Percentiles rank a stretch among this genome's conserved stretches.
Evolutionary conservation across 2,329 filamentous ascomycete species (phyloP).

Genomic region (Aspergillus udagawae): DNA sequence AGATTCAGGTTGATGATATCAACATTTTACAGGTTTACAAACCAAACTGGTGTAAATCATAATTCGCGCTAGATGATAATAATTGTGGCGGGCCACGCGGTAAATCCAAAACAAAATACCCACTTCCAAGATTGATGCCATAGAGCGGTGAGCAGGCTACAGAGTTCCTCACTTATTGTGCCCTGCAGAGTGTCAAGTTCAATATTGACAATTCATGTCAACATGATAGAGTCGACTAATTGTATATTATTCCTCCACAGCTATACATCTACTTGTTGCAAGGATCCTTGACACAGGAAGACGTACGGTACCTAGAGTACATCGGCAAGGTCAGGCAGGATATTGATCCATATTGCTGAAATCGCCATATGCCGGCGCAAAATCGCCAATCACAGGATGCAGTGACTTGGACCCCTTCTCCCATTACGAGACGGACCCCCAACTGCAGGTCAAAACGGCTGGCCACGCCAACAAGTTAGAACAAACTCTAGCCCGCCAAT

Average conservation of each 20-base stretch:
- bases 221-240: background rate
- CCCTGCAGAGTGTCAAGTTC: background rate
- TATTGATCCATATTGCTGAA: background rate
- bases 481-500: slow-evolving; percentile 7
- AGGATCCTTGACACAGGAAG: background rate
- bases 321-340: background rate
- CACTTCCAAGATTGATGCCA: background rate
- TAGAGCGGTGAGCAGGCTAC: background rate
- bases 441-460: slow-evolving; percentile 7
- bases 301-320: background rate
- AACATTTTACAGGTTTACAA: background rate
- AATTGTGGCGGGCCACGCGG: background rate
- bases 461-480: slow-evolving; percentile 1
- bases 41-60: background rate
- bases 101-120: background rate
- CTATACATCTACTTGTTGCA: background rate
- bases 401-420: background rate
- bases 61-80: background rate
- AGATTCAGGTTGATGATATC: background rate
- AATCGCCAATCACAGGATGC: background rate
- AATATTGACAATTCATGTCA: background rate
- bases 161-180: background rate
- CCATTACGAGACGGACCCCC: background rate
- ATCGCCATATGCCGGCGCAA: background rate
- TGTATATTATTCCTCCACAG: background rate